Conservation (phyloP, 2,329 filamentous ascomycete genomes). For the Cladosporium cucumerinum region DNA sequence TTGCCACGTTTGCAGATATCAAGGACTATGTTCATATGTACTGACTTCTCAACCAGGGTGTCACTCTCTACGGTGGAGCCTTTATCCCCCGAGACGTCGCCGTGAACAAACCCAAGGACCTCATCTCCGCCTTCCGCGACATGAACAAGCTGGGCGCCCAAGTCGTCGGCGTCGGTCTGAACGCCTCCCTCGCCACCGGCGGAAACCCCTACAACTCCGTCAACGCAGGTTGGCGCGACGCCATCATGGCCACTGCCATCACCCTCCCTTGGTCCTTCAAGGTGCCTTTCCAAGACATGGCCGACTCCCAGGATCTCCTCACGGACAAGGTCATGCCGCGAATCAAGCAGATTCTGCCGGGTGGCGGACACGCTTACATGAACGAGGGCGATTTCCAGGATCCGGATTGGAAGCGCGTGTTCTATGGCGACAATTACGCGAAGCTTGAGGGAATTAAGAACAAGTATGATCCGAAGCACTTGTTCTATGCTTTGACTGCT, state of each 20-base stretch:
- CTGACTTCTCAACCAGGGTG: constrained; percentile 17
- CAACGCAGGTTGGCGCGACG: constrained; percentile 39
- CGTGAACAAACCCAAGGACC: constrained; percentile 27
- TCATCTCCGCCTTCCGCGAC: constrained; percentile 35
- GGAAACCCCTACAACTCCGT: constrained; percentile 38
- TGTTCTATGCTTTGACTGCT: constrained; percentile 42
- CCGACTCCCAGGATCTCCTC: constrained; percentile 37
- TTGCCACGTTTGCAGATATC: neutral
- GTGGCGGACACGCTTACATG: constrained; percentile 37
- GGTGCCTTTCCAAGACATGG: constrained; percentile 37
- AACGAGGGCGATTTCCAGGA: constrained; percentile 38
- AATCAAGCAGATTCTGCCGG: constrained; percentile 39
- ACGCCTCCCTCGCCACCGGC: constrained; percentile 36
- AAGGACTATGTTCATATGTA: neutral
- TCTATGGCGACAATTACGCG: constrained; percentile 43
- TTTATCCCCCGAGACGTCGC: constrained; percentile 37
- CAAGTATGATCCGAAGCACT: constrained; percentile 41
- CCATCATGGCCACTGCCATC: constrained; percentile 36
- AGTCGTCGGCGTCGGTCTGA: constrained; percentile 40
- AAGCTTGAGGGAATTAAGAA: constrained; percentile 38
- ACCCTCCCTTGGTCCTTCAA: constrained; percentile 39
- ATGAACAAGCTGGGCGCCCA: constrained; percentile 36
- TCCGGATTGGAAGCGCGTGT: constrained; percentile 40
- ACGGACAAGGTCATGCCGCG: constrained; percentile 40
- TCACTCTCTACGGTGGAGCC: constrained; percentile 27